Evolutionary conservation across 768 basidiomycete species (phyloP), one percentile per base, ranked within the genome.

Genomic region (Dacryopinax spathularia): DNA sequence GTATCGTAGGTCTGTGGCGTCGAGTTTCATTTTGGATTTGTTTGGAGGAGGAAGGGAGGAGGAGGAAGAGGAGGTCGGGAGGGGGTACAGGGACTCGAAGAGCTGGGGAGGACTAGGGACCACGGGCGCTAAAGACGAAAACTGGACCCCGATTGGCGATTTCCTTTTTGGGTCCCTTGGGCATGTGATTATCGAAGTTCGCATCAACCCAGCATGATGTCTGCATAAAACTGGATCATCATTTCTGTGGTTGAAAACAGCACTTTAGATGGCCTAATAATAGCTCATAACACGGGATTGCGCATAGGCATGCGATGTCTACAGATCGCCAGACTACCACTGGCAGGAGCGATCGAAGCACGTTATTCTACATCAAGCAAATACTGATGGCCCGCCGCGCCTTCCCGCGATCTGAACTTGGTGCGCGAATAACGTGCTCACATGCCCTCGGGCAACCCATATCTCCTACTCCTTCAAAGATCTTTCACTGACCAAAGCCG

Each of bases 1-100:
- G 73, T 98, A 99, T 74, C 95, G 79, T 65, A 99, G 80, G 77
- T 97, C 96, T 20, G 90, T 92, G 22, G 89, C 91, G 73, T 96
- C 92, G 61, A 97, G 81, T 77, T 90, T 94, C 93, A 96, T 96
- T 65, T 61, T 77, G 62, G 27, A 25, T n/a, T 27, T 3, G 60
- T 22, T 29, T n/a, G 29, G 6, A 36, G 31, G 20, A n/a, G 15
- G 60, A 6, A 20, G 10, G 22, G 44, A 48, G 44, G 25, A 48
- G 22, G 22, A 12, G 25, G 22, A 13, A 9, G 22, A 9, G 10
- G 10, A 48, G 13, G 10, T 48, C 10, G 12, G 25, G 10, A 22
- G 22, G 10, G 10, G 15, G 44, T 9, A 48, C 13, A 9, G 25
- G 15, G 25, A 48, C 44, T 48, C 15, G 22, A 48, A 10, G 36